A percentile compares a stretch with the other conserved stretches of the same genome.
These are phyloP conservation scores for Tuber magnatum DNA, from an alignment of 495 filamentous ascomycete species.

Conservation along the genomic window DNA sequence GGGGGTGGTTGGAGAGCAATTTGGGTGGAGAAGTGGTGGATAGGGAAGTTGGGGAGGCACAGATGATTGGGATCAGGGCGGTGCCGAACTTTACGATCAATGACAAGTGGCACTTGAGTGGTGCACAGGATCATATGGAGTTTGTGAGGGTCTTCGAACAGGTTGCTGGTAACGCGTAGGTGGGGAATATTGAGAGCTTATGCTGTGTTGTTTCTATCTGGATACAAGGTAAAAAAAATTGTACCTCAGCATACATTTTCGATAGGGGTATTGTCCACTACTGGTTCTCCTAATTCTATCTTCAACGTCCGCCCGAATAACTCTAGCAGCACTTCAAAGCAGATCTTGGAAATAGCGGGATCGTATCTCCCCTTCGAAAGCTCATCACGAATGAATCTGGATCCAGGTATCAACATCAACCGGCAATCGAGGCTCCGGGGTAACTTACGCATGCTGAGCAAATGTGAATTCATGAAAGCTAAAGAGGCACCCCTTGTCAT, in stretches of 20 bases:
- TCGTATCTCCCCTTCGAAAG: conserved; percentile 89
- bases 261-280: conserved; percentile 21
- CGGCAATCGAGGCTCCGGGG: background rate
- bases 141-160: conserved; percentile 30
- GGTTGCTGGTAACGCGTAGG: background rate
- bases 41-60: conserved; percentile 57
- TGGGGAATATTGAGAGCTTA: background rate
- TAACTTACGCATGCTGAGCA: conserved; percentile 65
- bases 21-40: conserved; percentile 64
- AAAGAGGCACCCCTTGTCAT: conserved; percentile 66
- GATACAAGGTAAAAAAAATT: background rate
- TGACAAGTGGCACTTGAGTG: conserved; percentile 55
- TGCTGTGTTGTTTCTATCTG: background rate
- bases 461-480: conserved; percentile 83
- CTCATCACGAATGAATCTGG: conserved; percentile 82
- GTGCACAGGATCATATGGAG: conserved; percentile 53
- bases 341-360: conserved; percentile 75
- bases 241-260: conserved; percentile 29
- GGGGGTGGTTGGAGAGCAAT: conserved; percentile 56
- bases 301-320: conserved; percentile 72
- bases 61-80: conserved; percentile 53
- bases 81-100: conserved; percentile 72
- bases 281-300: conserved; percentile 58
- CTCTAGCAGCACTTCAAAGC: conserved; percentile 85
- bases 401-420: conserved; percentile 33